Base-by-base conservation (phyloP, 306 rosid genomes). In the Geum urbanum region DNA sequence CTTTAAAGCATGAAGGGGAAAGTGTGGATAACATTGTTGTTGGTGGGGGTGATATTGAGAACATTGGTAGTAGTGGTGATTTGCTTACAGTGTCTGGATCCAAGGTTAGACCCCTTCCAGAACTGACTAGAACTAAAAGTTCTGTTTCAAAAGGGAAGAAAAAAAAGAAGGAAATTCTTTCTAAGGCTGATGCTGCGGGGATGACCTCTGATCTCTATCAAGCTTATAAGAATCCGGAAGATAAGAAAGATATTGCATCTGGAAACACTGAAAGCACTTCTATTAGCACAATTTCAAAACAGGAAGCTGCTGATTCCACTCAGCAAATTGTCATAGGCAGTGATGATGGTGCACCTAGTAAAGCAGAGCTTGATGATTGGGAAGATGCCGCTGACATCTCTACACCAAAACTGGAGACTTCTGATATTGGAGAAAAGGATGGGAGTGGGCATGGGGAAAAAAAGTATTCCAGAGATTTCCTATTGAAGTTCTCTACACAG, bases 121-220 rank as follows among this genome's bases (percentile, higher is more conserved):
- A 91, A 69, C 77, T 76, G 69, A 84, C 60, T 77, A 84, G 79
- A 83, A 57, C 66, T 60, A 95, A 89, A 81, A n/a, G 69, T 77
- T 37, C 62, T 59, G 1, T 57, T 60, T 4, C 76, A 37, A 91
- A 63, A 72, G 78, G 41, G 39, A 95, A 67, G 84, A 95, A 82
- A 86, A 89, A 84, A 78, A 70, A 55, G 14, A 86, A 20, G 78
- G 97, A 85, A 79, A 6, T 65, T 76, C 92, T 87, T 82, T 88
- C 68, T 63, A 87, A 83, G 86, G 99, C 97, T 75, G 99, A 95
- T 83, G 97, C 99, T 76, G 96, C 95, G 2, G 96, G 99, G 16
- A 68, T 84, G 54, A 86, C 90, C n/a, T 83, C 96, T 77, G 99
- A 95, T 83, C 95, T 95, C 58, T 95, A 95, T 79, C 88, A 77